These are phyloP conservation scores for Aspergillus sp. DNA, from an alignment of 2,329 filamentous ascomycete genomes.

Conservation along the genomic window DNA sequence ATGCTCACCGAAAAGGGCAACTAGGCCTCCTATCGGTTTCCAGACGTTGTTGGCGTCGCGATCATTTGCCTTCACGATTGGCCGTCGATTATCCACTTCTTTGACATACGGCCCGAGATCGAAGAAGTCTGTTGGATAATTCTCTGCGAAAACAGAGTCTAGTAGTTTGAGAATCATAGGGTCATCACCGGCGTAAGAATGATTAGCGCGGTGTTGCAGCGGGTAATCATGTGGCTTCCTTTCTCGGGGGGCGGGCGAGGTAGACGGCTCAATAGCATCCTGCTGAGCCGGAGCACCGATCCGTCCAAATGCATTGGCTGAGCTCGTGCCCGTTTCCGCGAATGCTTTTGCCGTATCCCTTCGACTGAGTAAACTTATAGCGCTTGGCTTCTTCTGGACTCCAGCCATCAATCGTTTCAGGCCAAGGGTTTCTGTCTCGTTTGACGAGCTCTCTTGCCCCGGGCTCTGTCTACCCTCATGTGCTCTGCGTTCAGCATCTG, in stretches of 20 bases:
- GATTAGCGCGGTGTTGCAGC: conserved; percentile 64
- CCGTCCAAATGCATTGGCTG: conserved; percentile 67
- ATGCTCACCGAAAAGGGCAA: conserved; percentile 90
- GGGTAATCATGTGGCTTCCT: conserved; percentile 30
- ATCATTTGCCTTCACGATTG: conserved; percentile 59
- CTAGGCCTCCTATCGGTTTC: conserved; percentile 81
- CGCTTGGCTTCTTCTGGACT: conserved; percentile 54
- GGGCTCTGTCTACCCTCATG: conserved; percentile 30
- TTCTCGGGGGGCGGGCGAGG: conserved; percentile 43
- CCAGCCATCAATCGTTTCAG: conserved; percentile 33
- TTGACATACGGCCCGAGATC: conserved; percentile 80
- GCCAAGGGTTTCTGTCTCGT: conserved; percentile 35
- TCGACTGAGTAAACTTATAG: conserved; percentile 64
- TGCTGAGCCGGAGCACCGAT: conserved; percentile 59
- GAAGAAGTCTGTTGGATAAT: conserved; percentile 63
- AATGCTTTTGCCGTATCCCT: conserved; percentile 63
- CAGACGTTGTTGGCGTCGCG: conserved; percentile 67
- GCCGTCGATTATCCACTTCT: conserved; percentile 60
- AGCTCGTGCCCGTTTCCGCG: conserved; percentile 68
- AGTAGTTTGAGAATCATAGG: conserved; percentile 67
- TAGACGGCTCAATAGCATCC: conserved; percentile 41
- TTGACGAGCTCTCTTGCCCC: conserved; percentile 36
- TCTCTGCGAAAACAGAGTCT: conserved; percentile 79
- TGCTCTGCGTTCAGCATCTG: conserved; percentile 40
- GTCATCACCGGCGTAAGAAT: conserved; percentile 83